Base-by-base conservation (phyloP, 805 yeast species). In the Pichia pseudocactophila region DNA sequence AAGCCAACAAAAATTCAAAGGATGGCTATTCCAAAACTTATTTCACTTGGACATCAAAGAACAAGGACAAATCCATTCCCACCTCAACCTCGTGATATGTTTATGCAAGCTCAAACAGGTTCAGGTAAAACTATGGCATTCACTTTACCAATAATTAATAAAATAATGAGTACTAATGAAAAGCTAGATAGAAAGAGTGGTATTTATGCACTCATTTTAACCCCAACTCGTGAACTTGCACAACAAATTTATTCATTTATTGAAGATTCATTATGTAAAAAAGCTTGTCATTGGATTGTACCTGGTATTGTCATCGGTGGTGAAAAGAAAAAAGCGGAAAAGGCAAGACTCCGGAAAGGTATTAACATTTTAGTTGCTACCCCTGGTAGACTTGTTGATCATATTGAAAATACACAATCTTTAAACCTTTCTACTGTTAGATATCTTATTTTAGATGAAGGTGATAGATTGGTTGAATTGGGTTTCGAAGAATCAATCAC, bases 301-400 rank as follows among this genome's bases (percentile, higher is more conserved):
- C 97, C 98, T 1, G 96, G 97, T 32, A 76, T 89, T 33, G 95
- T 92, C 20, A 88, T 88, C 64, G 99, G 99, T 57, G 99, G 99
- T 47, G 99, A 92, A 59, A 89, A 90, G 73, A 90, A 90, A 62
- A 94, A 92, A 57, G 76, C 95, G 2, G 99, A 92, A 62, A 92
- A 92, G 71, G 97, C 97, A 2, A 69, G 99, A 54, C 64, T 92
- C 28, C 74, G 99, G 57, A 90, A 90, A 61, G 99, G 99, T 50
- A 95, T 89, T 28, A 92, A 92, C 61, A 79, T 92, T 28, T 71
- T 92, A n/a, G 94, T 92, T 34, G 97, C 95, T 11, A 92, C 99
- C 0, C 99, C 99, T 2, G 99, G 99, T 47, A 75, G 99, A 53
- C 67, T 92, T 35, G 83, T 86, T 9, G 99, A 92, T 59, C 99